phyloP scores from a whole-genome alignment of 208 protist genomes.

The Angomonas desouzai region DNA sequence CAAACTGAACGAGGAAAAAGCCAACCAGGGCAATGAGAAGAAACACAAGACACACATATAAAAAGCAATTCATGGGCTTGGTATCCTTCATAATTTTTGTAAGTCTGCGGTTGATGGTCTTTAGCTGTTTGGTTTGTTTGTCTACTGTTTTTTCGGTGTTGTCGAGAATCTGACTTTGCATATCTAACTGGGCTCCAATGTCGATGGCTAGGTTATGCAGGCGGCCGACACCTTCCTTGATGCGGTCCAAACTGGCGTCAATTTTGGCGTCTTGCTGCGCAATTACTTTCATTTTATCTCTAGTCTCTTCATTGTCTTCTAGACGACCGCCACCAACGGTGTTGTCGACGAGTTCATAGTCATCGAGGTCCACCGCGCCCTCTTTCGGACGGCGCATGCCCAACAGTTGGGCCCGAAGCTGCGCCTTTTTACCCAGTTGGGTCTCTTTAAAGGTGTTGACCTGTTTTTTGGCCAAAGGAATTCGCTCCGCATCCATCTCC shows the following conservation, averaged over 20 bases:
- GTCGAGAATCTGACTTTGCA: constrained; percentile 64
- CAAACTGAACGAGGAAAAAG: constrained; percentile 67
- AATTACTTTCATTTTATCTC: constrained; percentile 59
- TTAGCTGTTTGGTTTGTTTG: constrained; percentile 43
- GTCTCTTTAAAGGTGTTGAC: constrained; percentile 36
- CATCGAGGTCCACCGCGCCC: constrained; percentile 17
- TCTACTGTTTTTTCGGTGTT: constrained; percentile 57
- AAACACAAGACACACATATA: constrained; percentile 54
- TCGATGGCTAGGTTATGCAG: constrained; percentile 49
- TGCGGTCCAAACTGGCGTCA: constrained; percentile 45
- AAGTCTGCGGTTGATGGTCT: constrained; percentile 46
- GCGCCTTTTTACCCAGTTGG: constrained; percentile 41
- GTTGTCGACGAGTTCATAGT: constrained; percentile 38
- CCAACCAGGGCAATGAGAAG: constrained; percentile 59
- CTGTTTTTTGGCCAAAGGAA: constrained; percentile 21
- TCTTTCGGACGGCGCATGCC: constrained; percentile 27
- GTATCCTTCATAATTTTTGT: constrained; percentile 53
- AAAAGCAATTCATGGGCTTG: constrained; percentile 56
- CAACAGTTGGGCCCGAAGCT: constrained; percentile 52
- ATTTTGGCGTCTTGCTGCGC: constrained; percentile 61
- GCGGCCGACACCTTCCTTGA: constrained; percentile 52
- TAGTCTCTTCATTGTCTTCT: constrained; percentile 56
- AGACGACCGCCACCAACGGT: constrained; percentile 55
- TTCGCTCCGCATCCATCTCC: constrained; percentile 45
- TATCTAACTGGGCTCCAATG: constrained; percentile 57